These are phyloP conservation scores for Ustilago bromivora DNA, from an alignment of 1,284 basidiomycete genomes.

Conservation along the genomic window DNA sequence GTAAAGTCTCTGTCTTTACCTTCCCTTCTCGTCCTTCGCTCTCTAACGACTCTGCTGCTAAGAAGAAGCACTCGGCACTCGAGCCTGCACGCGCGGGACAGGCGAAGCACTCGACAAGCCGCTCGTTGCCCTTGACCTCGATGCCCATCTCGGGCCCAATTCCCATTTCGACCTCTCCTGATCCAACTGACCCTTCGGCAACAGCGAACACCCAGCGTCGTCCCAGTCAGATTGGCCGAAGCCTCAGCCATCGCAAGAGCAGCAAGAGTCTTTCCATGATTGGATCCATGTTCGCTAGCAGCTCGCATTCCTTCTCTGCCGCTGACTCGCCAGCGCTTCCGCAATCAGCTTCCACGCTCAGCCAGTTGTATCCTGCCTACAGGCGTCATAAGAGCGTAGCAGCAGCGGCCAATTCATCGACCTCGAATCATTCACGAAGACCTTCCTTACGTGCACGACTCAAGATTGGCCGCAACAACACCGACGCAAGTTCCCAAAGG, in stretches of 20 bases:
- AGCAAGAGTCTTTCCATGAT: slow-evolving; percentile 48
- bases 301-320: neutral
- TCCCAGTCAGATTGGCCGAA: slow-evolving; percentile 17
- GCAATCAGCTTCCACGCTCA: slow-evolving; percentile 12
- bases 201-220: slow-evolving; percentile 15
- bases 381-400: slow-evolving; percentile 1
- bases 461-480: slow-evolving; percentile 11
- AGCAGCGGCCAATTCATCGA: neutral
- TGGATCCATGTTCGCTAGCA: slow-evolving; percentile 24
- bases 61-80: neutral
- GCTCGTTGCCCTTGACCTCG: slow-evolving; percentile 24
- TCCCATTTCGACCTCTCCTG: slow-evolving; percentile 9
- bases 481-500: slow-evolving; percentile 12
- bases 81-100: slow-evolving; percentile 8
- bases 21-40: slow-evolving; percentile 27
- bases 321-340: slow-evolving; percentile 23
- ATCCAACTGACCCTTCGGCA: neutral
- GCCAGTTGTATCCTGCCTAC: slow-evolving; percentile 4
- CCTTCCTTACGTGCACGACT: slow-evolving; percentile 31
- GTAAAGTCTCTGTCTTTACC: slow-evolving; percentile 22
- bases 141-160: slow-evolving; percentile 19
- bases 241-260: slow-evolving; percentile 35
- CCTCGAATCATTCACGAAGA: slow-evolving; percentile 17
- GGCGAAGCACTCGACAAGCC: slow-evolving; percentile 27
- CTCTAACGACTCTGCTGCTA: slow-evolving; percentile 15